phyloP scores from a whole-genome alignment of 768 basidiomycete species.

The Rhizopogon salebrosus region DNA sequence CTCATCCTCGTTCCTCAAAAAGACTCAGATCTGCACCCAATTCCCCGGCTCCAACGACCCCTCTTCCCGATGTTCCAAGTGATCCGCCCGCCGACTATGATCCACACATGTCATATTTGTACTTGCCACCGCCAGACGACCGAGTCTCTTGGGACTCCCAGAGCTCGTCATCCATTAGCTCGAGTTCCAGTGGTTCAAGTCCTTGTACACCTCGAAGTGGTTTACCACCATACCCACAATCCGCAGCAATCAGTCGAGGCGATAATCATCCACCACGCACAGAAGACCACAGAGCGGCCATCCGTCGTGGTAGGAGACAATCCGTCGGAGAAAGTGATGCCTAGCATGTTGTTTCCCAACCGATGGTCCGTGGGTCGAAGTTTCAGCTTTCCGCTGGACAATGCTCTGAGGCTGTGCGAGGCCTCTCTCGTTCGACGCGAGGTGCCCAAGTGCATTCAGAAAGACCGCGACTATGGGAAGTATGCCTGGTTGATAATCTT shows the following conservation, averaged over 20 bases:
- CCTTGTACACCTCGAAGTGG: not conserved
- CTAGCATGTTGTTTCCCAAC: not conserved
- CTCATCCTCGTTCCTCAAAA: not conserved
- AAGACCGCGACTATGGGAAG: slow-evolving; percentile 19
- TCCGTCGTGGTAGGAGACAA: not conserved
- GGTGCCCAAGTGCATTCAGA: slow-evolving; percentile 19
- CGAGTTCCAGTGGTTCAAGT: not conserved
- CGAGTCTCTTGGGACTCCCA: not conserved
- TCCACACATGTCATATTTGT: not conserved
- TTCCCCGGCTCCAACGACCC: not conserved
- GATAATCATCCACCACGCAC: not conserved
- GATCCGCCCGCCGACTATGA: not conserved
- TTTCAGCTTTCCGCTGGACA: slow-evolving; percentile 15
- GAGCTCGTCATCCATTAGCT: not conserved
- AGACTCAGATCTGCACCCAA: not conserved
- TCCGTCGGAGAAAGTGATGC: not conserved
- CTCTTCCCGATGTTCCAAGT: not conserved
- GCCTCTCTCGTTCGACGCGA: slow-evolving; percentile 15
- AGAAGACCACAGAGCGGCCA: not conserved
- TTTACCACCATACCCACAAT: too few species aligned
- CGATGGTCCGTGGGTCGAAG: not conserved
- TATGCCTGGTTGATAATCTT: slow-evolving; percentile 22
- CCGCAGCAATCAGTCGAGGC: not conserved
- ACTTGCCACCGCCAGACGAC: not conserved
- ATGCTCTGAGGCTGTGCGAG: slow-evolving; percentile 12